A percentile compares a stretch with the other conserved stretches of the same genome.
These are phyloP conservation scores for Nakaseomyces delphensis DNA, from an alignment of 1,139 yeast genomes.

Conservation along the genomic window DNA sequence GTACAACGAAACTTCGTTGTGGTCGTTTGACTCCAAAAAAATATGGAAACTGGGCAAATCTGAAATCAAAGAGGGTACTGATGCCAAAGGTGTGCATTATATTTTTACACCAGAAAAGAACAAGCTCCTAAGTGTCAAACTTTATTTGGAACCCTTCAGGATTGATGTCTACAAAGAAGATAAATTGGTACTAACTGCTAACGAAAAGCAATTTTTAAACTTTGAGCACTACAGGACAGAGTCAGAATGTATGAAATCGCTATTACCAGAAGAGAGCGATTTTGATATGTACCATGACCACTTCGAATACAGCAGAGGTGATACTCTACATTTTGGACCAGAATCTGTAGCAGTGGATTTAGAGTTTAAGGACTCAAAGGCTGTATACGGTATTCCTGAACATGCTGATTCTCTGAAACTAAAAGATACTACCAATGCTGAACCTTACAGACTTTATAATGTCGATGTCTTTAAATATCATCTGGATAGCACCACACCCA, in stretches of 20 bases:
- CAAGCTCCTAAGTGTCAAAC: constrained; percentile 33
- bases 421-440: constrained; percentile 50
- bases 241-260: constrained; percentile 30
- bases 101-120: constrained; percentile 38
- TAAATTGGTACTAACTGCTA: constrained; percentile 46
- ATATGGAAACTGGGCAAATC: constrained; percentile 16
- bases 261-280: constrained; percentile 47
- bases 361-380: constrained; percentile 47
- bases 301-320: constrained; percentile 52
- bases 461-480: constrained; percentile 95
- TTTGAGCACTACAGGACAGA: constrained; percentile 64
- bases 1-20: constrained; percentile 50
- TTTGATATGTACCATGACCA: constrained; percentile 52
- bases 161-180: constrained; percentile 42
- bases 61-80: not conserved
- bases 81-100: not conserved
- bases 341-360: constrained; percentile 81
- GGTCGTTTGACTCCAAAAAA: constrained; percentile 41
- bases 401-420: constrained; percentile 77
- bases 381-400: constrained; percentile 90
- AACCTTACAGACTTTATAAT: constrained; percentile 80
- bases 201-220: constrained; percentile 63
- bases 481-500: constrained; percentile 68
- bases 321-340: constrained; percentile 72
- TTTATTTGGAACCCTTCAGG: constrained; percentile 45